Evolutionary conservation across 2,329 filamentous ascomycete species (phyloP).

Genomic region (Fonsecaea multimorphosa): DNA sequence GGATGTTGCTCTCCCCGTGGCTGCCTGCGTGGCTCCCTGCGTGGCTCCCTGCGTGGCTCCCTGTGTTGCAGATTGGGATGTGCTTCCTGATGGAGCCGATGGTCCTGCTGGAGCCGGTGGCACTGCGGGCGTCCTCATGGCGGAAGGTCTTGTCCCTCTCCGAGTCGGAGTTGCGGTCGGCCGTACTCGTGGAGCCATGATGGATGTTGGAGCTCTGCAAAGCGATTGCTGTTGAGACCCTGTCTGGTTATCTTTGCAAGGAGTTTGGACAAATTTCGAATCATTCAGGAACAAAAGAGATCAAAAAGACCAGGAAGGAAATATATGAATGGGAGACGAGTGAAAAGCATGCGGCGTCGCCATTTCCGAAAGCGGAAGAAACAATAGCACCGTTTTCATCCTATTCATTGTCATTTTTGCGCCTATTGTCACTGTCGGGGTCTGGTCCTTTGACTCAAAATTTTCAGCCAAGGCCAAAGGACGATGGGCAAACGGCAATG

Average conservation of each 20-base stretch:
- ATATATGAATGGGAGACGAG: conserved; percentile 17
- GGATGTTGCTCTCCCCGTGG: not conserved
- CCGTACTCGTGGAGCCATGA: not conserved
- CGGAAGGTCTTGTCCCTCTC: conserved; percentile 18
- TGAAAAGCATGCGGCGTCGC: conserved; percentile 17
- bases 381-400: conserved; percentile 24
- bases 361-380: conserved; percentile 22
- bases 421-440: conserved; percentile 5
- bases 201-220: not conserved
- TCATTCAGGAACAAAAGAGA: conserved; percentile 14
- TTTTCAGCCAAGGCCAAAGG: not conserved
- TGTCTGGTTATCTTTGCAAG: not conserved
- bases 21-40: too few species aligned
- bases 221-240: not conserved
- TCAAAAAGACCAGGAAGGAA: not conserved
- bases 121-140: not conserved
- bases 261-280: not conserved
- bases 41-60: not conserved
- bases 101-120: not conserved
- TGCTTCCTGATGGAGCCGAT: not conserved
- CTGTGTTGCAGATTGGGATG: not conserved
- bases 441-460: not conserved
- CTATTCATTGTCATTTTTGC: conserved; percentile 17
- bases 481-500: not conserved
- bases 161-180: conserved; percentile 5